Evolutionary conservation across 306 rosid genomes (phyloP).

Genomic region (Delonix regia): DNA sequence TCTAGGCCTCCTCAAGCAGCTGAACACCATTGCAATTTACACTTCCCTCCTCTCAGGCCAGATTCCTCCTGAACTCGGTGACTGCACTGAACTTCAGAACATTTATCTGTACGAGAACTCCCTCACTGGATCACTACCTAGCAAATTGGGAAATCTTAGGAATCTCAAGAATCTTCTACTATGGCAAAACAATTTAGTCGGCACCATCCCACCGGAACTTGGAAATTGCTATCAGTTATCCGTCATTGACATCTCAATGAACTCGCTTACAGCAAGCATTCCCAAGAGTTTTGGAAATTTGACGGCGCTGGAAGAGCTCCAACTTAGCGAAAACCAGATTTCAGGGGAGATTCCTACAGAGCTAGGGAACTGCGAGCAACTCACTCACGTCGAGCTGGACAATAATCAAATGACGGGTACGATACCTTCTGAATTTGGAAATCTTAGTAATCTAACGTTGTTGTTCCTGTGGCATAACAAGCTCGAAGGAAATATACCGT

Average conservation of each 20-base stretch:
- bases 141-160: slow-evolving; percentile 48
- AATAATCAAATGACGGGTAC: slow-evolving; percentile 57
- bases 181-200: slow-evolving; percentile 69
- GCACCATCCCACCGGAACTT: slow-evolving; percentile 60
- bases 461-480: slow-evolving; percentile 63
- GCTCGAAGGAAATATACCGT: slow-evolving; percentile 62
- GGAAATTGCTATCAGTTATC: slow-evolving; percentile 48
- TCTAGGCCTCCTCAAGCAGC: slow-evolving; percentile 55
- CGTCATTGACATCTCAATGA: slow-evolving; percentile 60
- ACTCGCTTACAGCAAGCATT: slow-evolving; percentile 57
- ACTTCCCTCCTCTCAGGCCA: slow-evolving; percentile 63
- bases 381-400: slow-evolving; percentile 53
- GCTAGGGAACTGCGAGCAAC: slow-evolving; percentile 49
- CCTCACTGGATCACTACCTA: slow-evolving; percentile 58
- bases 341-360: slow-evolving; percentile 67
- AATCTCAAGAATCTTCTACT: slow-evolving; percentile 54
- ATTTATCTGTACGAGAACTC: slow-evolving; percentile 61
- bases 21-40: slow-evolving; percentile 57
- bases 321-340: slow-evolving; percentile 55
- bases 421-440: slow-evolving; percentile 60
- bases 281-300: slow-evolving; percentile 56
- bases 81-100: slow-evolving; percentile 53
- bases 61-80: slow-evolving; percentile 61
- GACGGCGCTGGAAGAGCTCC: slow-evolving; percentile 53
- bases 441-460: slow-evolving; percentile 47